Percentiles rank a stretch among this genome's conserved stretches.
Evolutionary conservation across 129 eudicot genomes (phyloP).

Genomic region (Pittosporum tobira): DNA sequence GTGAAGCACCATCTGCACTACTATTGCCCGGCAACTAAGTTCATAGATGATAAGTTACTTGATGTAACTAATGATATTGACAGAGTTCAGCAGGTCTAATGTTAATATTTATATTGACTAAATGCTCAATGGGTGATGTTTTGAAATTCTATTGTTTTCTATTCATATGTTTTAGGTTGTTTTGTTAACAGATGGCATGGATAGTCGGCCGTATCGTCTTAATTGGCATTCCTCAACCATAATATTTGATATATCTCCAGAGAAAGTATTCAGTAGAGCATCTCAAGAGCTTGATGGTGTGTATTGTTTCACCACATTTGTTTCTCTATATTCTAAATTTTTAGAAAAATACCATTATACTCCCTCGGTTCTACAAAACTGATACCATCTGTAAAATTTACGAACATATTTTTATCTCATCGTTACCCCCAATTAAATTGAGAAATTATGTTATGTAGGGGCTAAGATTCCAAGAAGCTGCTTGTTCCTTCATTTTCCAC

Average conservation of each 20-base stretch:
- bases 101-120: neutral
- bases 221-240: conserved; percentile 75
- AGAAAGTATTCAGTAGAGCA: conserved; percentile 35
- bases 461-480: conserved; percentile 77
- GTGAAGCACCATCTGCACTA: conserved; percentile 19
- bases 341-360: neutral
- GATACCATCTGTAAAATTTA: neutral
- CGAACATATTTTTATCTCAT: too few relatives aligned
- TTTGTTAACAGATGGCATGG: conserved; percentile 93
- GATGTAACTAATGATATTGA: conserved; percentile 28
- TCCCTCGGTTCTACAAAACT: too few relatives aligned
- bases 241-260: conserved; percentile 72
- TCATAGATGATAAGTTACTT: conserved; percentile 71
- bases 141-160: conserved; percentile 4
- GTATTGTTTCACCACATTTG: conserved; percentile 7
- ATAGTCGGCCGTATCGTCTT: conserved; percentile 80
- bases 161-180: conserved; percentile 52
- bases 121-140: neutral
- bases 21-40: conserved; percentile 68
- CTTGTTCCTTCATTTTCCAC: conserved; percentile 60
- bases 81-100: conserved; percentile 63
- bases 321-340: neutral
- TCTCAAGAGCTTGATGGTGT: conserved; percentile 65
- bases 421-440: too few relatives aligned
- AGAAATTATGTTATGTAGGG: conserved; percentile 54